Evolutionary conservation across 2,329 filamentous ascomycete species (phyloP).

Genomic region (Colletotrichum simmondsii): DNA sequence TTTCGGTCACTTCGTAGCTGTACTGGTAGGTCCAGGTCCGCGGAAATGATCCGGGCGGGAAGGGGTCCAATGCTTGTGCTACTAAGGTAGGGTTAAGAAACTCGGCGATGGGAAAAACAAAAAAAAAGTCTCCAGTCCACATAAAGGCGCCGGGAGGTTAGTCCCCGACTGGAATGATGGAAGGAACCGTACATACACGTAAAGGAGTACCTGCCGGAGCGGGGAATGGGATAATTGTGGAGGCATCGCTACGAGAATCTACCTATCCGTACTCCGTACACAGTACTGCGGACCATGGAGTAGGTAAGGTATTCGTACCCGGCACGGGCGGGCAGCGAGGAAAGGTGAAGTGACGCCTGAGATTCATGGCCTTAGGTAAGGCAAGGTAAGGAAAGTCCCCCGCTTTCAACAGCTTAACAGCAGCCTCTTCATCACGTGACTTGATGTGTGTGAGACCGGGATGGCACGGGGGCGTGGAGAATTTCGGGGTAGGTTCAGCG

Average conservation of each 20-base stretch:
- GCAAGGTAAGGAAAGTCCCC: no score
- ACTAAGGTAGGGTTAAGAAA: background rate
- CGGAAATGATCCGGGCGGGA: slow-evolving; percentile 8
- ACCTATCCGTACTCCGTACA: no score
- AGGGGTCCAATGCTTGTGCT: background rate
- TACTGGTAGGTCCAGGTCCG: background rate
- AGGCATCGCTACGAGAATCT: background rate
- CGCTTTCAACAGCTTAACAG: background rate
- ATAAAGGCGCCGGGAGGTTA: background rate
- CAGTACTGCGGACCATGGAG: no score
- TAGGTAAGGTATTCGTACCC: no score
- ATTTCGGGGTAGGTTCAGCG: background rate
- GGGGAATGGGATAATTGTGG: background rate
- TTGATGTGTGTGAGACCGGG: slow-evolving; percentile 2
- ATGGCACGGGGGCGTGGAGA: background rate
- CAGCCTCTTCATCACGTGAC: slow-evolving; percentile 11
- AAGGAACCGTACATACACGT: background rate
- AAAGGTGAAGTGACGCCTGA: background rate
- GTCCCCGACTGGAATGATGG: background rate
- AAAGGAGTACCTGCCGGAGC: background rate
- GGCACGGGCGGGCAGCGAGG: background rate
- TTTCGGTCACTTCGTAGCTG: slow-evolving; percentile 22
- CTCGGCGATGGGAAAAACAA: background rate
- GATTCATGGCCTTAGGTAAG: no score
- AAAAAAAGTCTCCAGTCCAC: background rate